These are phyloP conservation scores for Eutrema heterophyllum DNA, from an alignment of 345 rosid genomes.

Conservation along the genomic window DNA sequence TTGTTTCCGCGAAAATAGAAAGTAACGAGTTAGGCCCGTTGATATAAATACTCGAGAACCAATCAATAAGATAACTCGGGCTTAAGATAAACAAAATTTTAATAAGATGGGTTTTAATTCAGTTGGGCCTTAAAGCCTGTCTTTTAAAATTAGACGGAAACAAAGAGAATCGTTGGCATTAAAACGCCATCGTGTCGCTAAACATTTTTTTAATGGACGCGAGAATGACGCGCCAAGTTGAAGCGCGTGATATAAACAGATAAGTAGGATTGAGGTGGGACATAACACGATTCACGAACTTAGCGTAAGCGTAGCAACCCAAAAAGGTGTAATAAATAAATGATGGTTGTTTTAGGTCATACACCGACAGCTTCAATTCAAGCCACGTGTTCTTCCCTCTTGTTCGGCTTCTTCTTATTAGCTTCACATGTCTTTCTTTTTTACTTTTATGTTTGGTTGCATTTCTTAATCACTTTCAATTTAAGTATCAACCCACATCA, in stretches of 20 bases:
- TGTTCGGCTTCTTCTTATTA: slow-evolving; percentile 19
- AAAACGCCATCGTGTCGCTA: neutral
- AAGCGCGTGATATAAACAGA: slow-evolving; percentile 1
- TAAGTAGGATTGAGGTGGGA: slow-evolving; percentile 18
- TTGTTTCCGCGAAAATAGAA: neutral
- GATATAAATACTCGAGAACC: neutral
- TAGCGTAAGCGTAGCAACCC: slow-evolving; percentile 31
- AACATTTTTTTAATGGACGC: neutral
- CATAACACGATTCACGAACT: slow-evolving; percentile 27
- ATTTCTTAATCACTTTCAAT: slow-evolving; percentile 18
- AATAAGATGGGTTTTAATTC: neutral
- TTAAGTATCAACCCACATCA: slow-evolving; percentile 6
- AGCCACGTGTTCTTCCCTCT: slow-evolving; percentile 31
- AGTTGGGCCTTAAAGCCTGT: slow-evolving; percentile 1
- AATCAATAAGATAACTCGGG: neutral
- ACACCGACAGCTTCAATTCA: slow-evolving; percentile 32
- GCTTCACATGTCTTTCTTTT: slow-evolving; percentile 12
- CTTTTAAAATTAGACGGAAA: neutral
- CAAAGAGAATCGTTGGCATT: neutral
- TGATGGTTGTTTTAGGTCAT: slow-evolving; percentile 15
- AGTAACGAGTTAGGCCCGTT: neutral
- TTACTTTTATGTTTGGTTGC: neutral
- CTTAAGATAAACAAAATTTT: neutral
- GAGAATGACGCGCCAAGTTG: neutral
- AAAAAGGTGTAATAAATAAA: slow-evolving; percentile 19